Conservation (phyloP, 208 protist genomes). For the Trypanosoma brucei region DNA sequence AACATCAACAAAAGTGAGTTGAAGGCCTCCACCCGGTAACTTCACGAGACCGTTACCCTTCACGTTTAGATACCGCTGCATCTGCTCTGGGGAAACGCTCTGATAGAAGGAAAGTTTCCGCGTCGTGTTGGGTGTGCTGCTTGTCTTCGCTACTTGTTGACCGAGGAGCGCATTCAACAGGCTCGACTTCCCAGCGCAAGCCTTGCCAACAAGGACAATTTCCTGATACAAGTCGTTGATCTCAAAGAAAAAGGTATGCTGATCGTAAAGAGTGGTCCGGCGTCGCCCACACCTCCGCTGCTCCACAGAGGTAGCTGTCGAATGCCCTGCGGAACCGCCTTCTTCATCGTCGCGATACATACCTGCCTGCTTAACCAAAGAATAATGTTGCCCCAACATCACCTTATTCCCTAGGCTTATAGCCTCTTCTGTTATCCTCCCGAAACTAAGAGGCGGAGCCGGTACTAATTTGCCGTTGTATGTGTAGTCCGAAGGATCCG, state of each 20-base stretch:
- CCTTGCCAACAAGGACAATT: conserved; percentile 79
- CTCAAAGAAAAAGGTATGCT: conserved; percentile 90
- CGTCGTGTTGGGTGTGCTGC: conserved; percentile 84
- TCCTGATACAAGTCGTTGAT: conserved; percentile 89
- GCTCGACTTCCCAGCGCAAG: conserved; percentile 84
- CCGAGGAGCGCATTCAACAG: conserved; percentile 83
- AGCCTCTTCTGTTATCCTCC: conserved; percentile 68
- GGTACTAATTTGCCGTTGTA: conserved; percentile 84
- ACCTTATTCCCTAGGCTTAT: conserved; percentile 57
- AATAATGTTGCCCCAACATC: conserved; percentile 72
- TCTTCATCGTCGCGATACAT: conserved; percentile 31
- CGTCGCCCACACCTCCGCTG: conserved; percentile 21
- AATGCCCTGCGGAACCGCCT: not conserved
- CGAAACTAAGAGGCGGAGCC: conserved; percentile 83
- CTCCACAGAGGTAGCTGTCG: not conserved
- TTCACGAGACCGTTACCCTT: conserved; percentile 80
- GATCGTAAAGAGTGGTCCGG: conserved; percentile 63
- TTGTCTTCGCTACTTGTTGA: conserved; percentile 76
- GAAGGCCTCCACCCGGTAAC: conserved; percentile 75
- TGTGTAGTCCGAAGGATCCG: conserved; percentile 76
- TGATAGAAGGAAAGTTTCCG: conserved; percentile 87
- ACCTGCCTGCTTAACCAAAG: conserved; percentile 64
- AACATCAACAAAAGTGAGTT: conserved; percentile 90
- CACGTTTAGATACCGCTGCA: conserved; percentile 61
- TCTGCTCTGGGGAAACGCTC: conserved; percentile 69